Base-by-base conservation (phyloP, 352 stramenopile genomes). In the Phytophthora pini region DNA sequence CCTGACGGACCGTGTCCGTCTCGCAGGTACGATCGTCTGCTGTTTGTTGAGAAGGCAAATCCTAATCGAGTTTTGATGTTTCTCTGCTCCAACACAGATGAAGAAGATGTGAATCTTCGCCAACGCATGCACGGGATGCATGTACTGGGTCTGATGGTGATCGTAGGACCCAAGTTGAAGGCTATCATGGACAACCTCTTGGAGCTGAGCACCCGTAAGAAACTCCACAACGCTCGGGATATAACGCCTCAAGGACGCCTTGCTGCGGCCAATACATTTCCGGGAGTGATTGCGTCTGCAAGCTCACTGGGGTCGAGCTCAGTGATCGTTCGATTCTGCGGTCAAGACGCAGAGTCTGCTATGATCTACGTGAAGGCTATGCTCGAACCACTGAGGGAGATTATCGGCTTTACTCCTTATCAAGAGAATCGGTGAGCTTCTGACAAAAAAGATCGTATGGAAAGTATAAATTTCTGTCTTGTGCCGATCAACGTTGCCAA, bases 101-200 rank as follows among this genome's bases (percentile, higher is more conserved):
- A 95, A 60, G 83, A 92, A 61, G 57, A 80, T 31, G 62, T 84
- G n/a, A 81, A 56, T 9, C 70, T 95, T 29, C 80, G 76, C 22
- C 68, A 88, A 43, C 87, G 86, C 34, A 95, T 95, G 87, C 70
- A 88, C 8, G 79, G 74, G 12, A 87, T 87, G 53, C 80, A 92
- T 40, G 84, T 95, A 34, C 59, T 95, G 4, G 87, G 87, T 1
- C 52, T 92, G 12, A 70, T 92, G 41, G 82, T 96, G 13, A 48
- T 95, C 15, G 41, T 90, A 4, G 88, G 88, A 8, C 63, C 62
- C 3, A 84, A 79, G 17, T 29, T 95, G 39, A 72, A 88, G 56
- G 5, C 52, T 15, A 85, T 93, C 46, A 82, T 72, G 0, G 69
- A 82, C 27, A 58, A 78, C 15, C 54, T 95, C 15, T 67, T 94